phyloP scores from a whole-genome alignment of 2,329 filamentous ascomycete genomes.

The Nemania serpens region DNA sequence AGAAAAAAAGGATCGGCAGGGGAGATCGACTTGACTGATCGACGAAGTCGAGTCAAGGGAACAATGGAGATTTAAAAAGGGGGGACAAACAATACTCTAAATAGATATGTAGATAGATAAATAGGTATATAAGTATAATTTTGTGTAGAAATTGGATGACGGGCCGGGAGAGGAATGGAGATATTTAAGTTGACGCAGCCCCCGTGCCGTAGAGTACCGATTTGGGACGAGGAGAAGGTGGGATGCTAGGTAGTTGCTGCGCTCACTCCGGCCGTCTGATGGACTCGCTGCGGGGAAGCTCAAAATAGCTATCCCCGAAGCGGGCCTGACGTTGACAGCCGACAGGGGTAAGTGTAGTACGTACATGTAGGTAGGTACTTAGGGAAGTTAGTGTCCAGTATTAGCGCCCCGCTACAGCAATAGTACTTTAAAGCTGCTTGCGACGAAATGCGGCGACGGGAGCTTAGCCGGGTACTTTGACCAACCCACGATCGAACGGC shows the following conservation, averaged over 20 bases:
- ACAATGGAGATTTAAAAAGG: too few relatives aligned
- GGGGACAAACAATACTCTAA: not conserved
- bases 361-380: not conserved
- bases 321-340: not conserved
- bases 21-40: not conserved
- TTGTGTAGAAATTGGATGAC: not conserved
- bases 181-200: not conserved
- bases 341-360: too few relatives aligned
- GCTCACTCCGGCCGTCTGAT: not conserved
- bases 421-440: not conserved
- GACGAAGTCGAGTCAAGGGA: not conserved
- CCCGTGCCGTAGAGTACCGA: not conserved
- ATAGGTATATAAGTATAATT: not conserved
- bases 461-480: not conserved
- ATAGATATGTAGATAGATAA: too few relatives aligned
- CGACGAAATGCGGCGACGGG: too few relatives aligned
- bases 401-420: too few relatives aligned
- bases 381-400: too few relatives aligned
- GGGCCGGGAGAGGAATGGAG: not conserved
- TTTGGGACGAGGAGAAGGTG: constrained; percentile 1
- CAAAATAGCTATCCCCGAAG: constrained; percentile 27
- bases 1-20: constrained; percentile 26
- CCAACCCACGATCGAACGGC: not conserved
- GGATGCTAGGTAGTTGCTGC: not conserved
- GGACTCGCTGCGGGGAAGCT: constrained; percentile 26